Percentiles rank a stretch among this genome's conserved stretches.
Conservation (phyloP, 139 green algal species). For the Chloropicon primus region DNA sequence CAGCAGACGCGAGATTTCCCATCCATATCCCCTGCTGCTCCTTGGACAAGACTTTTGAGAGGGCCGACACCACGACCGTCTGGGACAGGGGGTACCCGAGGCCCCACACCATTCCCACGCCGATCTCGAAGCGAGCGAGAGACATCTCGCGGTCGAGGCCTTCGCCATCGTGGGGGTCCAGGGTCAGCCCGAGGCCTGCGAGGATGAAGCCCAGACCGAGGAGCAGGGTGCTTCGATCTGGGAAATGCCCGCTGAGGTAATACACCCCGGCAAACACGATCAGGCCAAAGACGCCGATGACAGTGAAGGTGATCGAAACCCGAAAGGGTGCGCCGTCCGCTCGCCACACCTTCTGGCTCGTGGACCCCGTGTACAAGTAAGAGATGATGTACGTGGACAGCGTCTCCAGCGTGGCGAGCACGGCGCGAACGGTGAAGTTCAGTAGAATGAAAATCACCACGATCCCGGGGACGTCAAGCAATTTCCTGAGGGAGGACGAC, state of each 20-base stretch:
- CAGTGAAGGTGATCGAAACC: background rate
- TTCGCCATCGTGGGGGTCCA: background rate
- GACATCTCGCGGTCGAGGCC: background rate
- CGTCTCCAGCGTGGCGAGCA: background rate
- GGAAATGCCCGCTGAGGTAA: background rate
- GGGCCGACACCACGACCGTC: conserved; percentile 1
- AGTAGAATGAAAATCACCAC: background rate
- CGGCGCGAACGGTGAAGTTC: background rate
- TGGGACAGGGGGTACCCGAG: background rate
- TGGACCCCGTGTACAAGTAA: background rate
- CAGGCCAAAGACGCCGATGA: background rate
- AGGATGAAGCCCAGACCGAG: background rate
- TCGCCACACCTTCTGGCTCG: background rate
- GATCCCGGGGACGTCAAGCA: background rate
- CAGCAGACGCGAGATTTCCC: background rate
- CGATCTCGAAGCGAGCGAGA: background rate
- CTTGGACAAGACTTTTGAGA: conserved; percentile 3
- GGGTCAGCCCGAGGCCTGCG: background rate
- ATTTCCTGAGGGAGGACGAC: background rate
- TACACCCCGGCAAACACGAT: background rate
- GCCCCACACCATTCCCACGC: background rate
- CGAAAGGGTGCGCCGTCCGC: background rate
- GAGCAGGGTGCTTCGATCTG: background rate
- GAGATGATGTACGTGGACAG: background rate
- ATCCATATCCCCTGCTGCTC: conserved; percentile 2